Evolutionary conservation across 1,284 basidiomycete genomes (phyloP).

Genomic region (Sanguinoderma infundibulare): DNA sequence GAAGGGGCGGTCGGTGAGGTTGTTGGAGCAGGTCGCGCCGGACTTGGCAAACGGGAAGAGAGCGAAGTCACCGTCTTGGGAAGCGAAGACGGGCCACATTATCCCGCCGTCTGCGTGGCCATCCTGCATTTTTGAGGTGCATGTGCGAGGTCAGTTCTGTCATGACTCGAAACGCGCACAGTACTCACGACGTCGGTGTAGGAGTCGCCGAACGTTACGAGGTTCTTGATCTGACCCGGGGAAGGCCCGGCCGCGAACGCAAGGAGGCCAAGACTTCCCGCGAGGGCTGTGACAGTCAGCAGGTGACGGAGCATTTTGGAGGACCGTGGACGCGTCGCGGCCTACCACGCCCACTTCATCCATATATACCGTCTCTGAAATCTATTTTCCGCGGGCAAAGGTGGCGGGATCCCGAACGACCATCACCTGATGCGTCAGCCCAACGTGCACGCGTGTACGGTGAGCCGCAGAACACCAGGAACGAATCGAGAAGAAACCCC

Average conservation of each 20-base stretch:
- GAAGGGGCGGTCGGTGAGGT: slow-evolving; percentile 42
- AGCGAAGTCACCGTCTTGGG: slow-evolving; percentile 41
- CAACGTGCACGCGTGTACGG: background rate
- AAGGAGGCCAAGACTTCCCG: background rate
- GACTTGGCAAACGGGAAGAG: slow-evolving; percentile 47
- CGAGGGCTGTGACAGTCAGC: slow-evolving; percentile 2
- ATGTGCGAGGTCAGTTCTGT: too few relatives aligned
- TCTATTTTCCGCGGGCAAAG: background rate
- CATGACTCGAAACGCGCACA: too few relatives aligned
- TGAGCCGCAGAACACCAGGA: background rate
- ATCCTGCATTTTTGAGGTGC: slow-evolving; percentile 11
- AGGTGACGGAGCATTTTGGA: slow-evolving; percentile 4
- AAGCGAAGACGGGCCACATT: slow-evolving; percentile 50
- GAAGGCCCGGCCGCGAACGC: slow-evolving; percentile 23
- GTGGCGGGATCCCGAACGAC: background rate
- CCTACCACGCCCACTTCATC: background rate
- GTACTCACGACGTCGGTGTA: slow-evolving; percentile 47
- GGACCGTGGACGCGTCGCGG: background rate
- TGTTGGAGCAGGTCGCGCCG: slow-evolving; percentile 50
- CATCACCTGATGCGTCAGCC: background rate
- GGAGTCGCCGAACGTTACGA: slow-evolving; percentile 52
- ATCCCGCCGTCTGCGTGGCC: slow-evolving; percentile 39
- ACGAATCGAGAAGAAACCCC: background rate
- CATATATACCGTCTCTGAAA: background rate
- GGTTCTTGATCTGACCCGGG: slow-evolving; percentile 43